These are phyloP conservation scores for Pseudonitzschia delicatissima DNA, from an alignment of 108 stramenopile genomes.

Conservation along the genomic window DNA sequence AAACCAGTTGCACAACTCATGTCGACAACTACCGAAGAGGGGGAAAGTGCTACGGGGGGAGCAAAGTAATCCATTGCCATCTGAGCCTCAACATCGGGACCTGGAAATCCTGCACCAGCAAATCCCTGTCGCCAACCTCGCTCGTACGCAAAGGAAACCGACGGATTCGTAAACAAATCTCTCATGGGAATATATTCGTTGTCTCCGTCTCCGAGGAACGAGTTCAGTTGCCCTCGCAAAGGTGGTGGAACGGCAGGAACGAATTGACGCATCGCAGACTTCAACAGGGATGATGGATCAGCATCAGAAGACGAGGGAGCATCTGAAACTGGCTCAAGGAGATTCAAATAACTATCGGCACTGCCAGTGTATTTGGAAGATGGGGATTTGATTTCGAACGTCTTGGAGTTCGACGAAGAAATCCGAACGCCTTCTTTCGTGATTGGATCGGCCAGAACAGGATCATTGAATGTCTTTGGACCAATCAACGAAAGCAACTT, in stretches of 20 bases:
- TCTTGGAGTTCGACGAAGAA: conserved; percentile 9
- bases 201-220: conserved; percentile 16
- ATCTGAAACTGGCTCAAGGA: conserved; percentile 52
- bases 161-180: conserved; percentile 87
- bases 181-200: conserved; percentile 38
- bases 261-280: conserved; percentile 16
- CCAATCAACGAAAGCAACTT: conserved; percentile 36
- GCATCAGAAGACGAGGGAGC: conserved; percentile 13
- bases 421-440: conserved; percentile 68
- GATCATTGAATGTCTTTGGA: conserved; percentile 32
- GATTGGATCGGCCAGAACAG: conserved; percentile 67
- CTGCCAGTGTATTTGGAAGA: conserved; percentile 46
- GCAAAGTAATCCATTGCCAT: conserved; percentile 82
- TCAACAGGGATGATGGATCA: conserved; percentile 12
- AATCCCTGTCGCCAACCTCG: conserved; percentile 94
- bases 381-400: conserved; percentile 38
- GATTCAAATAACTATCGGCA: conserved; percentile 61
- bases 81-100: conserved; percentile 80
- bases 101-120: conserved; percentile 89
- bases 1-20: conserved; percentile 94
- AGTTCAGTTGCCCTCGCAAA: conserved; percentile 48
- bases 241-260: conserved; percentile 64
- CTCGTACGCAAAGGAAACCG: conserved; percentile 91
- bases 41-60: conserved; percentile 39
- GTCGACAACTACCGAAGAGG: conserved; percentile 73